Percentiles rank a stretch among this genome's conserved stretches.
phyloP scores from a whole-genome alignment of 2,329 filamentous ascomycete genomes.

The Phaeophleospora eucalypticola region DNA sequence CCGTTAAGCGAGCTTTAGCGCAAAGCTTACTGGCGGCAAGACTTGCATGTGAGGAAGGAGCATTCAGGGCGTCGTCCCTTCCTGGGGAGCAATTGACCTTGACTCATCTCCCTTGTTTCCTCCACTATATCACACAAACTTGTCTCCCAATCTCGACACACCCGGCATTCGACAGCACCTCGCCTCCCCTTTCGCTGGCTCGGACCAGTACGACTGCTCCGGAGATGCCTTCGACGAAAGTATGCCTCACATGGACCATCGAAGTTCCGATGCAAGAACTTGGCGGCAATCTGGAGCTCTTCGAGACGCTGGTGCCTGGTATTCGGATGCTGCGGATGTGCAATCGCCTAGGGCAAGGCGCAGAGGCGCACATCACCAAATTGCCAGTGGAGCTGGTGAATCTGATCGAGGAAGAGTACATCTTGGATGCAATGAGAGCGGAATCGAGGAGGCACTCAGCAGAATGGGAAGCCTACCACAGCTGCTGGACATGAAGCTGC shows the following conservation, averaged over 20 bases:
- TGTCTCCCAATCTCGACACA: not conserved
- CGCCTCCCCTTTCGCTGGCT: not conserved
- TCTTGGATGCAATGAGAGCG: conserved; percentile 1
- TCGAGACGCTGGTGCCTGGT: conserved; percentile 4
- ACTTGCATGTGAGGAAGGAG: not conserved
- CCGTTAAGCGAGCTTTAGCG: no score
- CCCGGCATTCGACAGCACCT: not conserved
- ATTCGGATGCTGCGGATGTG: conserved; percentile 12
- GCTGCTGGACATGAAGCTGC: conserved; percentile 2
- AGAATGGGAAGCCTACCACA: conserved; percentile 1
- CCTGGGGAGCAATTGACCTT: not conserved
- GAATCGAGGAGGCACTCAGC: not conserved
- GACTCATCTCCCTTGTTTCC: not conserved
- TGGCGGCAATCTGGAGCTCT: conserved; percentile 13
- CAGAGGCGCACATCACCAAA: conserved; percentile 6
- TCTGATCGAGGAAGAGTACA: conserved; percentile 7
- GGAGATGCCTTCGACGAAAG: conserved; percentile 1
- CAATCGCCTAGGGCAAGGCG: conserved; percentile 12
- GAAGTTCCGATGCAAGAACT: conserved; percentile 7
- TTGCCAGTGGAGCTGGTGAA: conserved; percentile 13
- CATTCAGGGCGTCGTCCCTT: not conserved
- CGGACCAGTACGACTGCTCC: not conserved
- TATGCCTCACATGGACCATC: conserved; percentile 8
- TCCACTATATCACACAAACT: not conserved
- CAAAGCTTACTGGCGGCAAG: no score